phyloP scores from a whole-genome alignment of 2,329 filamentous ascomycete species.

The Monilinia aucupariae region DNA sequence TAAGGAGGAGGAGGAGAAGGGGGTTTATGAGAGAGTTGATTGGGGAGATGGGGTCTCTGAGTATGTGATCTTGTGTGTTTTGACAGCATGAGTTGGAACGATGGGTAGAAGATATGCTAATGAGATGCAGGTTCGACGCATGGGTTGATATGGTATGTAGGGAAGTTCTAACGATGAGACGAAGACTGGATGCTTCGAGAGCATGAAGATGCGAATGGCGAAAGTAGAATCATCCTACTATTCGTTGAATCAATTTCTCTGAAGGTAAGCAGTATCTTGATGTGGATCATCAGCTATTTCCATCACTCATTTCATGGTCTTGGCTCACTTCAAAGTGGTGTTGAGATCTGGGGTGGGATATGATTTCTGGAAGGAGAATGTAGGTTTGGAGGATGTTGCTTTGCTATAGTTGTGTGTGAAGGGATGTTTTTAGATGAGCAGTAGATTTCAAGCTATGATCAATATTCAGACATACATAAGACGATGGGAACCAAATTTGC shows the following conservation, averaged over 20 bases:
- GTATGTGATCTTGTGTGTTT: neutral
- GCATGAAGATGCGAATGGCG: neutral
- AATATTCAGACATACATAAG: too few species aligned
- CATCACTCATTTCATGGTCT: neutral
- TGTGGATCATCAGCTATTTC: neutral
- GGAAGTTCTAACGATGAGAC: constrained; percentile 8
- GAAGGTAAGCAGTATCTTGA: neutral
- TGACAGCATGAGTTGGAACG: neutral
- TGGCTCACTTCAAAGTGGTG: too few species aligned
- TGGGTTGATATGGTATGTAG: constrained; percentile 15
- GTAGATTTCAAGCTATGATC: neutral
- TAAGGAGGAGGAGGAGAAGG: constrained; percentile 1
- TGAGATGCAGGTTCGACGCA: neutral
- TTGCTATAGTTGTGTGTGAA: neutral
- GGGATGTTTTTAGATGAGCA: neutral
- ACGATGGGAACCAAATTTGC: neutral
- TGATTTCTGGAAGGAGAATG: neutral
- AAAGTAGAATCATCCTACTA: neutral
- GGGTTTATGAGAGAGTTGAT: neutral
- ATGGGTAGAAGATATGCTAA: neutral
- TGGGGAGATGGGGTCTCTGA: constrained; percentile 1
- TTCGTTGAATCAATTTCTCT: neutral
- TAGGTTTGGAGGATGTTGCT: neutral
- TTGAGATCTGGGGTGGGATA: neutral
- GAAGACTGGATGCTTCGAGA: constrained; percentile 2